Conservation (phyloP, 2,329 filamentous ascomycete genomes). For the Microthyrium microscopicum region DNA sequence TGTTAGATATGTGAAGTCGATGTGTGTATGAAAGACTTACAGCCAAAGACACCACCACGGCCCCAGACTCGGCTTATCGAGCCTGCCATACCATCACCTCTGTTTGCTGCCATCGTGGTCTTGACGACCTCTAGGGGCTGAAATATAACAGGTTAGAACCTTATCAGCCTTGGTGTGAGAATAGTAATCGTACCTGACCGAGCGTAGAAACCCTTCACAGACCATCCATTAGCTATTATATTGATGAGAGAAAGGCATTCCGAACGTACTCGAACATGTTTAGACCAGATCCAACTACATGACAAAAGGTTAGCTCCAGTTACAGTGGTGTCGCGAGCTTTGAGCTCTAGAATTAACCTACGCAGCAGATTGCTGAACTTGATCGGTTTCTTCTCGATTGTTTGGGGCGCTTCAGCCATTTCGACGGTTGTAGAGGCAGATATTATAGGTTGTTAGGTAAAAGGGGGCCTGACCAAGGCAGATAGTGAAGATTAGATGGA, state of each 20-base stretch:
- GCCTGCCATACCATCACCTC: conserved; percentile 67
- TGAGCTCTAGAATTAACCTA: conserved; percentile 22
- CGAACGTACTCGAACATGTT: conserved; percentile 89
- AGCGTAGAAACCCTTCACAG: conserved; percentile 43
- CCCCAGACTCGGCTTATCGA: conserved; percentile 81
- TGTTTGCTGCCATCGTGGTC: conserved; percentile 98
- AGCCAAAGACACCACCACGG: conserved; percentile 84
- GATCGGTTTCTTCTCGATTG: conserved; percentile 95
- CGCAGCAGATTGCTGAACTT: conserved; percentile 97
- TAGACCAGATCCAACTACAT: conserved; percentile 63
- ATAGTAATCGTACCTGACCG: conserved; percentile 37
- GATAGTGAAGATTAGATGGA: too few relatives aligned
- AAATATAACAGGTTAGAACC: background rate
- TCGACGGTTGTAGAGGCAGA: conserved; percentile 28
- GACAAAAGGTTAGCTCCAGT: conserved; percentile 15
- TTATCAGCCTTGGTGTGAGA: background rate
- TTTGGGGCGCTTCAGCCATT: conserved; percentile 34
- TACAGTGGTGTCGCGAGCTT: conserved; percentile 1
- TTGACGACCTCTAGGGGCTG: conserved; percentile 96
- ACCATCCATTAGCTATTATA: conserved; percentile 9
- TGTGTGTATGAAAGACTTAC: conserved; percentile 40
- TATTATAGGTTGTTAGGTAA: conserved; percentile 34
- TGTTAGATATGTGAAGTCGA: conserved; percentile 2
- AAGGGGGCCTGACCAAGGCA: conserved; percentile 97
- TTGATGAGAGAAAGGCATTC: conserved; percentile 13